Evolutionary conservation across 2,329 filamentous ascomycete genomes (phyloP), one percentile per base, ranked within the genome.

Genomic region (Nemania serpens): DNA sequence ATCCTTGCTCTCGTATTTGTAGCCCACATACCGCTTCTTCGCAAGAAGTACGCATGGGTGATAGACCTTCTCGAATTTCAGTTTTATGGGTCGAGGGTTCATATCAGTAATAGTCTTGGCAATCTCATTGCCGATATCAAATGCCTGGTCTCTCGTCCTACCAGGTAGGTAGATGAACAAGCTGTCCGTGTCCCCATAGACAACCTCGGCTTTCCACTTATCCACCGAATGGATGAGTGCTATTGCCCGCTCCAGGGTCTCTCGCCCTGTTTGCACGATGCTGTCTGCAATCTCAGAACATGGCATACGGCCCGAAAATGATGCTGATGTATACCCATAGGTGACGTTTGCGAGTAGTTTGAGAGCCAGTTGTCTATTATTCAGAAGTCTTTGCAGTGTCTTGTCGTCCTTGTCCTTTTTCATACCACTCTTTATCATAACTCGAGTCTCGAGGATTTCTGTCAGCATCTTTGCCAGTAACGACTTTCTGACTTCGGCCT

Each of bases 311-410:
- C 95, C 95, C 0, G 94, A 98, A 75, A 97, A 99, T 0, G 92
- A 96, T 0, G 95, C 95, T 2, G 95, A 98, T 0, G 95, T 95
- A 76, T 99, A 99, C 11, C 95, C 95, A 71, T 99, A 99, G 0
- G 95, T 99, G 67, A 99, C 95, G 69, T 99, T 99, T n/a, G 95
- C 95, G 41, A 99, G 91, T 6, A 99, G 82, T 73, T 99, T 99
- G 25, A 99, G 83, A 0, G 95, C 95, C 3, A 99, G 81, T 70
- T 99, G 95, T 70, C 95, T 84, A 74, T 97, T 97, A 78, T 99
- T 96, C 17, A 98, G 81, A 12, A 98, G 83, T 63, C 90, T 88
- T 70, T 98, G 94, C 15, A 98, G 77, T 0, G 86, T 85, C 73
- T 87, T 93, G 77, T 98, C 93, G 58, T 94, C 88, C 73, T 93